Evolutionary conservation across 495 filamentous ascomycete species (phyloP), one percentile per base, ranked within the genome.

Genomic region (Aeminium ludgeri): DNA sequence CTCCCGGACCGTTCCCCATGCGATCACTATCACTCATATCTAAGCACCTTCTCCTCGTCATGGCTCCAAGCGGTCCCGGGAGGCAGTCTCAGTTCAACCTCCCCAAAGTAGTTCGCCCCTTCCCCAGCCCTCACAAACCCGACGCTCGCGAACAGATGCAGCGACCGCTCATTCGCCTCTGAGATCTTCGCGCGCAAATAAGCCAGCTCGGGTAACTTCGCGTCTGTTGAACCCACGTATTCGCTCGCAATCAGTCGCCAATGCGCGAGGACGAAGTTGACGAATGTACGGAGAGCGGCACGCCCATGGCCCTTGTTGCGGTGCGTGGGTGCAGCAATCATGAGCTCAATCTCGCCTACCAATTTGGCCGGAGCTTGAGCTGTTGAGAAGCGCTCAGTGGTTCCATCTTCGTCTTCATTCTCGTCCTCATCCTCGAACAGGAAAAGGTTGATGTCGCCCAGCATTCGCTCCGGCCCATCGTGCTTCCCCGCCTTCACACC

Each of bases 371-470:
- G 10, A 10, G 16, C 32, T 23, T 3, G 8, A 25, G 23, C 23
- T 25, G 3, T 25, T 25, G 23, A 4, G 8, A 3, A 4, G 23
- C 23, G 8, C 3, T 25, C 23, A 8, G n/a, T n/a, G n/a, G n/a
- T n/a, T n/a, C 46, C 45, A 10, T 43, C 34, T 11, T 32, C 54
- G 19, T 67, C 58, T 5, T 50, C 55, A 0, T 68, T 59, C 1
- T 62, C 64, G 12, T 67, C 59, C 13, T 70, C 66, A 6, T 67
- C 34, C 38, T 56, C 55, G 15, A 66, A 69, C 3, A 93, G 65
- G 55, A 94, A 93, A 1, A 93, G 63, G 50, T 94, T 94, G 29
- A 92, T 70, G 49, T 94, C 86, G 3, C 86, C 86, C 10, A 89
- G 51, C 82, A 92, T 91, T 2, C 54, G 55, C 1, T 55, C 54